These are phyloP conservation scores for Penicillium fuscoglaucum DNA, from an alignment of 2,329 filamentous ascomycete genomes.

Conservation along the genomic window DNA sequence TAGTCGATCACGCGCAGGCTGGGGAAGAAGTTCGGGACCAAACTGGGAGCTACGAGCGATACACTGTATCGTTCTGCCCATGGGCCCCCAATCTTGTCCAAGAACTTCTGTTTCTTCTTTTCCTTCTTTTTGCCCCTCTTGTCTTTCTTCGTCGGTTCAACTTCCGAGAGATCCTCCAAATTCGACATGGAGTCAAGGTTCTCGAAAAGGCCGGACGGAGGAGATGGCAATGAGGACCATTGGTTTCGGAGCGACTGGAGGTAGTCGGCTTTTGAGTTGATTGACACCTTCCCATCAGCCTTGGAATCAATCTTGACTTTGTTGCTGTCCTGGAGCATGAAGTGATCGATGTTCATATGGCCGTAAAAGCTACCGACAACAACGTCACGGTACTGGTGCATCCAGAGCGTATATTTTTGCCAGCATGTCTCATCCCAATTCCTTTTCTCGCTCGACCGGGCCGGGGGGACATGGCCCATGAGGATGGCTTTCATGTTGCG, in stretches of 20 bases:
- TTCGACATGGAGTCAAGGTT: conserved; percentile 8
- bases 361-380: conserved; percentile 78
- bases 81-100: conserved; percentile 71
- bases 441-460: conserved; percentile 77
- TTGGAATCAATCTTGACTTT: conserved; percentile 63
- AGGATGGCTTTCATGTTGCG: conserved; percentile 92
- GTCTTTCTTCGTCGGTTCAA: conserved; percentile 31
- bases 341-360: conserved; percentile 99
- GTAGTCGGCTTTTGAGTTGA: conserved; percentile 73
- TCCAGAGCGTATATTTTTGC: conserved; percentile 94
- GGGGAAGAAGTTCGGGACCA: conserved; percentile 91
- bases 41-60: conserved; percentile 76
- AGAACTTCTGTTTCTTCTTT: conserved; percentile 53
- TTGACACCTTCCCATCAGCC: conserved; percentile 53
- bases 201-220: conserved; percentile 32
- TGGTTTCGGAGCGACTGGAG: conserved; percentile 71
- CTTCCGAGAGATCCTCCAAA: conserved; percentile 12
- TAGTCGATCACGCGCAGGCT: conserved; percentile 90
- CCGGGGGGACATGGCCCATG: conserved; percentile 91
- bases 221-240: conserved; percentile 75
- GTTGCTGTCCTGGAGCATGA: conserved; percentile 82
- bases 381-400: conserved; percentile 87
- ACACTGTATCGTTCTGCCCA: conserved; percentile 85
- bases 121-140: conserved; percentile 54
- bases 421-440: conserved; percentile 97